Evolutionary conservation across 371 early-diverging fungal genomes (phyloP).

Genomic region (Dipsacomyces acuminosporus): DNA sequence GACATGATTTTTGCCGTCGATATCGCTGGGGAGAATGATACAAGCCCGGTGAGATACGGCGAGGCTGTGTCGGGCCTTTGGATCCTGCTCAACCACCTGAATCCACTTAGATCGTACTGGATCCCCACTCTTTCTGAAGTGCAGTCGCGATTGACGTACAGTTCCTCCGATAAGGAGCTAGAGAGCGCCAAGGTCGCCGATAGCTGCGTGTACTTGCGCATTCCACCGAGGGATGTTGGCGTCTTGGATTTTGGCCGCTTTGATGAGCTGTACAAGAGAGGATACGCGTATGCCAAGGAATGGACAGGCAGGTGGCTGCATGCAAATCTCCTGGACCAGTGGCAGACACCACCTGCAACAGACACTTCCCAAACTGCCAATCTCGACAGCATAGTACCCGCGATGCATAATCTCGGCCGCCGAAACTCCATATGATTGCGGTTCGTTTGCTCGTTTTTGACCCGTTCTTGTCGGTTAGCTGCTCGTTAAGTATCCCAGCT

Average conservation of each 20-base stretch:
- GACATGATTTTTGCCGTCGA: conserved; percentile 96
- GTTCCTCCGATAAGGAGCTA: conserved; percentile 85
- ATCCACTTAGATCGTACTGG: conserved; percentile 63
- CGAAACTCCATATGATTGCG: conserved; percentile 28
- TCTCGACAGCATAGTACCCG: conserved; percentile 1
- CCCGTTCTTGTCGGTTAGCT: too few relatives aligned
- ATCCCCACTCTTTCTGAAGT: conserved; percentile 96
- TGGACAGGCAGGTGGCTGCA: conserved; percentile 80
- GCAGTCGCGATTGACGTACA: conserved; percentile 95
- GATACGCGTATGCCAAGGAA: conserved; percentile 85
- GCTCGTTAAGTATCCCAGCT: too few relatives aligned
- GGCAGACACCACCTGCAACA: conserved; percentile 11
- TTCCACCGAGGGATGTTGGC: conserved; percentile 86
- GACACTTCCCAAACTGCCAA: neutral
- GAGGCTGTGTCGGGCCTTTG: conserved; percentile 95
- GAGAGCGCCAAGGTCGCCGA: conserved; percentile 84
- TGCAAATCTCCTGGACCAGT: conserved; percentile 58
- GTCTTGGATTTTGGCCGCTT: conserved; percentile 94
- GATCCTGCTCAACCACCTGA: conserved; percentile 79
- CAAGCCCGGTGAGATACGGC: conserved; percentile 84
- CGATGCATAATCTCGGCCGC: conserved; percentile 12
- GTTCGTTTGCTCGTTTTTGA: too few relatives aligned
- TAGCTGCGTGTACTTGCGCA: conserved; percentile 82
- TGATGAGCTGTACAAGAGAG: conserved; percentile 83
- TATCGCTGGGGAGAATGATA: conserved; percentile 88